Evolutionary conservation across 768 basidiomycete species (phyloP), one percentile per base, ranked within the genome.

Genomic region (Paxillus rubicundulus): DNA sequence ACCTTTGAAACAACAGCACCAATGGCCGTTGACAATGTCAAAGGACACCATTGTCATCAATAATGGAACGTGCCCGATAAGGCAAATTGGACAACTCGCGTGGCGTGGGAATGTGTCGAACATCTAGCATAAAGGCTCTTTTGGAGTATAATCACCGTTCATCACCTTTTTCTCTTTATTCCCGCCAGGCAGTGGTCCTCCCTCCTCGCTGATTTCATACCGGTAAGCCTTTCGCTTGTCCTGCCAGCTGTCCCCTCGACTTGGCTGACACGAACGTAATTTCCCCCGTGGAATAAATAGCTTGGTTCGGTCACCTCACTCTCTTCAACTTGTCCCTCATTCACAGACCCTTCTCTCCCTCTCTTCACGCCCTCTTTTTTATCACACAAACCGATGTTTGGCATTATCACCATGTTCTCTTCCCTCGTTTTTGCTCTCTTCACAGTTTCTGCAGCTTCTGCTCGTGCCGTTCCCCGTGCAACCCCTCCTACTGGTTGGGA

Each of bases 401-500:
- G 49, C 56, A 38, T 68, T 54, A 16, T 70, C 52, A 56, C 59
- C 46, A 51, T 75, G 61, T 55, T 75, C 45, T 61, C 73, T 53
- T 60, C 74, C 53, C 49, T 77, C 57, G 59, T 74, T 56, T 56
- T 81, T 59, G 66, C 76, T 55, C 67, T 78, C 59, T 65, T 79
- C 58, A 74, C 74, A 54, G 62, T 78, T 46, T 58, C 66, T 50
- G 55, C 63, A 44, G 65, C 65, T 32, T 62, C 63, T 24, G 73
- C 68, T 57, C 64, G 65, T 64, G 66, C 71, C 72, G 56, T 79
- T 67, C 60, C 56, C 50, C 57, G 68, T 47, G 52, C 57, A 61
- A 16, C 61, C 57, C 37, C 69, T 68, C 82, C 80, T 5, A 34
- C 66, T 5, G 74, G 73, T 18, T 86, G 79, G 72, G 59, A 67